Evolutionary conservation across 2,329 filamentous ascomycete species (phyloP).

Genomic region (Aspergillus melleus): DNA sequence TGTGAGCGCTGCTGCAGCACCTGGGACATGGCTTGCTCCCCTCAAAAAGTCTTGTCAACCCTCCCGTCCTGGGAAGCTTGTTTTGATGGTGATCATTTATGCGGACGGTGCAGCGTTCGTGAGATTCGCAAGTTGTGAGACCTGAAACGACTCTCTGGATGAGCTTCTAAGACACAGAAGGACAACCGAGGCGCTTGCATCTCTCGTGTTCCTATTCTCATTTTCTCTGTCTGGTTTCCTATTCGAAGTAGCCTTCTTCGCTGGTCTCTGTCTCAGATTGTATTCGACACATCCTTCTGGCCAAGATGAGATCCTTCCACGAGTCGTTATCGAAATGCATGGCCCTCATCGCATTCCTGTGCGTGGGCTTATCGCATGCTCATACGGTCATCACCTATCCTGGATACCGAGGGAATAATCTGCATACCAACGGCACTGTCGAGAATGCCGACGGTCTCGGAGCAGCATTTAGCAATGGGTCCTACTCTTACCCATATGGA

Average conservation of each 20-base stretch:
- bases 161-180: conserved; percentile 3
- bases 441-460: conserved; percentile 48
- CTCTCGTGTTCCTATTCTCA: conserved; percentile 8
- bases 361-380: conserved; percentile 43
- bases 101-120: conserved; percentile 1
- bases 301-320: conserved; percentile 28
- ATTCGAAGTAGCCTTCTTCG: neutral
- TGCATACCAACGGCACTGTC: conserved; percentile 69
- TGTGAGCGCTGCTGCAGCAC: conserved; percentile 18
- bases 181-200: conserved; percentile 1
- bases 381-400: conserved; percentile 86
- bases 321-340: conserved; percentile 30
- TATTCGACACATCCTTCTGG: neutral
- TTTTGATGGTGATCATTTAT: conserved; percentile 18
- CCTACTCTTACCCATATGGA: conserved; percentile 70
- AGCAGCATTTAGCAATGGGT: conserved; percentile 47
- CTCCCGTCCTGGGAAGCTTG: conserved; percentile 25
- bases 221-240: neutral
- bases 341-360: conserved; percentile 33
- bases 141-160: conserved; percentile 4
- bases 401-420: conserved; percentile 82
- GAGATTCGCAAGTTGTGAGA: conserved; percentile 3
- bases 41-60: conserved; percentile 34
- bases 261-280: neutral
- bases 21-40: conserved; percentile 19